Evolutionary conservation across 768 basidiomycete genomes (phyloP), one percentile per base, ranked within the genome.

Genomic region (Russula compacta): DNA sequence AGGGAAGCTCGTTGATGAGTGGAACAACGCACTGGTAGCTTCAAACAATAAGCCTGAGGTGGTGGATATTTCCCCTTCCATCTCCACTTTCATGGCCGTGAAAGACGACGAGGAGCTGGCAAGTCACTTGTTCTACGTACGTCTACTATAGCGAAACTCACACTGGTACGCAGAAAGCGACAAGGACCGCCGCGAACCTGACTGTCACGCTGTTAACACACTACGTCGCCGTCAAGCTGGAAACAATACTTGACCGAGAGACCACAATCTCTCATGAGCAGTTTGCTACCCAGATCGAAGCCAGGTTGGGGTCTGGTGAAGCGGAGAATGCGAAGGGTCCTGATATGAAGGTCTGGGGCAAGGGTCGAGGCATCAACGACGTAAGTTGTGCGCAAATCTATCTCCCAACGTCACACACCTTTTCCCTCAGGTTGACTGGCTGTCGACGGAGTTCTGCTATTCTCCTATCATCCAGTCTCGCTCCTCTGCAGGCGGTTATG

Each of bases 401-500:
- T 47, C 59, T 53, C 43, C 53, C 46, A 36, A 58, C 40, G 61
- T 53, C 59, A 61, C 63, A 51, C 49, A 11, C 17, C 17, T 17
- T 59, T 54, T 60, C 15, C 32, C 38, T 14, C 67, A 97, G 91
- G 80, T 93, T 58, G 93, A 99, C 70, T 95, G 90, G 83, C 76
- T 78, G n/a, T 81, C 85, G 2, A 87, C 89, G 6, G 97, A 99
- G 73, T 95, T 95, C 74, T 89, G 90, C 67, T 98, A 95, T 73
- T 83, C 90, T 2, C 94, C 95, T 2, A 95, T 98, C 71, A 91
- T 98, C 70, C 95, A 98, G 67, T 98, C 95, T 6, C 87, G 87
- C 44, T 88, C 91, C 8, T 87, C 87, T 39, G 82, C 79, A 61
- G 78, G 81, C 10, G 89, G 91, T 7, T 98, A 95, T 71, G 95